These are phyloP conservation scores for Trichocomaceae sp. DNA, from an alignment of 2,329 filamentous ascomycete species.

Conservation along the genomic window DNA sequence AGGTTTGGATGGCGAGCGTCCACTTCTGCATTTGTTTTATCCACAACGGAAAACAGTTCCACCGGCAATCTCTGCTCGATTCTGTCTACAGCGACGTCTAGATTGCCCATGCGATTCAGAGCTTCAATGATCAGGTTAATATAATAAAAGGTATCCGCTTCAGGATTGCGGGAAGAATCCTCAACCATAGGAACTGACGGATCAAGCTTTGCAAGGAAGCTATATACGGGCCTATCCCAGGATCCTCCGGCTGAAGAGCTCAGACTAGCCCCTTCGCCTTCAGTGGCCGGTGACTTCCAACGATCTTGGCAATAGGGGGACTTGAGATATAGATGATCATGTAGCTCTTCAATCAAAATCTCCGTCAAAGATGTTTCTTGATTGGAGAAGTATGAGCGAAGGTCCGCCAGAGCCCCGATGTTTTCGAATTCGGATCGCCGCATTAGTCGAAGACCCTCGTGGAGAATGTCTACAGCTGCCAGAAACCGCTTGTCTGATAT, in stretches of 20 bases:
- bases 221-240: slow-evolving; percentile 50
- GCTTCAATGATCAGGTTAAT: slow-evolving; percentile 81
- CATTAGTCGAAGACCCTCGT: slow-evolving; percentile 76
- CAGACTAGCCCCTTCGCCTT: slow-evolving; percentile 25
- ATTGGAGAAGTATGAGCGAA: slow-evolving; percentile 82
- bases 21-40: slow-evolving; percentile 89
- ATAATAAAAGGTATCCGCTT: slow-evolving; percentile 92
- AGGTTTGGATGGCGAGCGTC: slow-evolving; percentile 88
- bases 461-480: slow-evolving; percentile 83
- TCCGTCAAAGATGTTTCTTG: slow-evolving; percentile 90
- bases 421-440: slow-evolving; percentile 82
- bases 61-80: slow-evolving; percentile 91
- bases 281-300: slow-evolving; percentile 67
- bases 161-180: slow-evolving; percentile 86
- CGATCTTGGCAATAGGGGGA: slow-evolving; percentile 95
- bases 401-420: slow-evolving; percentile 79
- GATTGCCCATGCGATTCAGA: slow-evolving; percentile 76
- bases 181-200: slow-evolving; percentile 59
- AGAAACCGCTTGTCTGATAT: slow-evolving; percentile 96
- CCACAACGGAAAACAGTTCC: slow-evolving; percentile 87
- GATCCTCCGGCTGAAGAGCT: slow-evolving; percentile 29
- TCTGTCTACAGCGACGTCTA: slow-evolving; percentile 80
- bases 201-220: slow-evolving; percentile 53
- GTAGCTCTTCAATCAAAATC: slow-evolving; percentile 92
- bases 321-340: slow-evolving; percentile 95